Evolutionary conservation across 257 asterid genomes (phyloP), one percentile per base, ranked within the genome.

Genomic region (Solanum arcanum): DNA sequence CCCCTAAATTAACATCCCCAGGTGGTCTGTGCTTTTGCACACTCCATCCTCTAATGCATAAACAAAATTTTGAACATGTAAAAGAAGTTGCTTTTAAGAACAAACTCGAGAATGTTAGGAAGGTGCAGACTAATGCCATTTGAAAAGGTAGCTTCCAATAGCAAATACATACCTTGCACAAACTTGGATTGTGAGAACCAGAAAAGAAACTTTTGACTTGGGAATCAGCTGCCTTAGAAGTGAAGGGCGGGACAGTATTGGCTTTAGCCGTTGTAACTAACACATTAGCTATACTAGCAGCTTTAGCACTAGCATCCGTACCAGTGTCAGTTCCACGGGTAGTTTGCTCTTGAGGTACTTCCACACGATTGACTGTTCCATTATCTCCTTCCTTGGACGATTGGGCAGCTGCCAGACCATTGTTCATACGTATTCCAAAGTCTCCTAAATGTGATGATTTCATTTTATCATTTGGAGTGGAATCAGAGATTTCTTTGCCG

Each of bases 161-260:
- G 39, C 56, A 69, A 89, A 72, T 64, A 74, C 9, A n/a, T 94
- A 95, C 98, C 99, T 94, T 91, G 33, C 74, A 74, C 74, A 64
- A 88, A 83, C 76, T 90, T 70, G 88, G 90, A 33, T 83, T 73
- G 85, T 85, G 89, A 90, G 93, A 86, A 89, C 74, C 90, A 70
- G 92, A 86, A 87, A 91, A 47, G 44, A 52, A 74, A 52, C 16
- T 73, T 56, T 49, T 86, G 18, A 73, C 46, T 86, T 86, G 83
- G 66, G 87, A 72, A 46, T 49, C 83, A 25, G 83, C 69, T 60
- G 89, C 89, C 85, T 85, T 89, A 25, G 87, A 86, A 90, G 89
- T 89, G 83, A 89, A 92, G 68, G 88, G 47, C 23, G 90, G 89
- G 42, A 66, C 59, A 33, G 89, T 64, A 86, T 88, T 87, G 42